Conservation (phyloP, 352 stramenopile species). For the Saprolegnia parasitica region DNA sequence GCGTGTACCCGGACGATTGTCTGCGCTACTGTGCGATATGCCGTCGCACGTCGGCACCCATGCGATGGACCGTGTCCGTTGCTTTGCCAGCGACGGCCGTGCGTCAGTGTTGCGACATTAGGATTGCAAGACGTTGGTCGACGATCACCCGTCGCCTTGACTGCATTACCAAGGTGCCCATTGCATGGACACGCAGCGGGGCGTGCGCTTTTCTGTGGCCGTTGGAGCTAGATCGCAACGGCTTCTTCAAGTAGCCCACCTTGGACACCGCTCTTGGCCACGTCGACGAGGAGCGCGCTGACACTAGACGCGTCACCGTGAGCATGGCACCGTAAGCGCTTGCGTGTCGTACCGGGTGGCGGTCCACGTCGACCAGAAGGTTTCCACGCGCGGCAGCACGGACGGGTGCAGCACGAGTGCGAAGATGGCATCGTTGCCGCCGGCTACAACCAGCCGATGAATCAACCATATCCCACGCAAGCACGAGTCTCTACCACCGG, state of each 20-base stretch:
- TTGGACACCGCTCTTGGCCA: slow-evolving; percentile 14
- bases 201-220: background rate
- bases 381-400: slow-evolving; percentile 53
- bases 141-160: too few species aligned
- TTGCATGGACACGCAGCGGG: background rate
- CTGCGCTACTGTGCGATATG: too few species aligned
- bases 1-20: too few species aligned
- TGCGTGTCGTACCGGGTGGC: slow-evolving; percentile 31
- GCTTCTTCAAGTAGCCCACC: slow-evolving; percentile 9
- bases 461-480: background rate
- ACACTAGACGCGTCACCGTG: slow-evolving; percentile 10
- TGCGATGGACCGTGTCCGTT: too few species aligned
- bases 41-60: too few species aligned
- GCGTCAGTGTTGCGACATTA: too few species aligned
- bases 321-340: background rate
- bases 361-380: slow-evolving; percentile 72
- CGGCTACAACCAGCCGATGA: slow-evolving; percentile 48
- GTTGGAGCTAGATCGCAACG: background rate
- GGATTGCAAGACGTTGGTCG: too few species aligned
- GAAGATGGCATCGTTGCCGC: slow-evolving; percentile 95
- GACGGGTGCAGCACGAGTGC: slow-evolving; percentile 74
- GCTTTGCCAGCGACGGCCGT: too few species aligned
- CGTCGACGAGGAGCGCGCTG: slow-evolving; percentile 23
- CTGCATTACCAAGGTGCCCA: too few species aligned
- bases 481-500: slow-evolving; percentile 57